phyloP scores from a whole-genome alignment of 2,329 filamentous ascomycete genomes.

The Diaporthe nobilis region DNA sequence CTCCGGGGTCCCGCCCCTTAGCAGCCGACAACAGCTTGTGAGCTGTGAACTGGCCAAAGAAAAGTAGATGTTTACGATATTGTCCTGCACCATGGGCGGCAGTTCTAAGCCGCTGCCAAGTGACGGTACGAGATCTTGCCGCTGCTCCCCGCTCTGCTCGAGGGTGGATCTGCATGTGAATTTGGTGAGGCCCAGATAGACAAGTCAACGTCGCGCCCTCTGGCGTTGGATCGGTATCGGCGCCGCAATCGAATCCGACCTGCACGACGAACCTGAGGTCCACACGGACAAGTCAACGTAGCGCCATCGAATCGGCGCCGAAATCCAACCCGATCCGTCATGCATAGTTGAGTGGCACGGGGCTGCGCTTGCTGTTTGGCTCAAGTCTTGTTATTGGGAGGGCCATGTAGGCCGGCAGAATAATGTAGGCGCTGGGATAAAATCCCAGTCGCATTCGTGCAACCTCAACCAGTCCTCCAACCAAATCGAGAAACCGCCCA shows the following conservation, averaged over 20 bases:
- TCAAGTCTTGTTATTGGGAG: conserved; percentile 19
- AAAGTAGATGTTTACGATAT: background rate
- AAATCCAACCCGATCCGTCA: background rate
- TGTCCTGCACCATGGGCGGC: background rate
- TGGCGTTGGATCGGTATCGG: background rate
- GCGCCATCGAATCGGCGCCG: background rate
- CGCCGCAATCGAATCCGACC: background rate
- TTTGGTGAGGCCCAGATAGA: background rate
- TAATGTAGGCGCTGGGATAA: conserved; percentile 9
- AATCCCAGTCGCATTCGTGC: conserved; percentile 8
- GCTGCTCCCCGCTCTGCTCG: background rate
- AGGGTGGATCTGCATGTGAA: background rate
- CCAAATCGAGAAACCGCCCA: background rate
- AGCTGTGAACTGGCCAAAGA: background rate
- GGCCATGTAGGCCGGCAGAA: conserved; percentile 3
- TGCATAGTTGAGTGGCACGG: background rate
- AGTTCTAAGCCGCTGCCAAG: background rate
- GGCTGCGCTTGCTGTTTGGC: background rate
- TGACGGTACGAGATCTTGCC: conserved; percentile 2
- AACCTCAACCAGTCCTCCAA: conserved; percentile 17
- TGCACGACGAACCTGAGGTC: background rate
- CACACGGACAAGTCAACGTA: background rate
- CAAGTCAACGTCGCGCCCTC: background rate
- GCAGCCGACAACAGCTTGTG: background rate
- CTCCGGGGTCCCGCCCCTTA: background rate